Evolutionary conservation across 257 asterid species (phyloP).

Genomic region (Cordia subcordata): DNA sequence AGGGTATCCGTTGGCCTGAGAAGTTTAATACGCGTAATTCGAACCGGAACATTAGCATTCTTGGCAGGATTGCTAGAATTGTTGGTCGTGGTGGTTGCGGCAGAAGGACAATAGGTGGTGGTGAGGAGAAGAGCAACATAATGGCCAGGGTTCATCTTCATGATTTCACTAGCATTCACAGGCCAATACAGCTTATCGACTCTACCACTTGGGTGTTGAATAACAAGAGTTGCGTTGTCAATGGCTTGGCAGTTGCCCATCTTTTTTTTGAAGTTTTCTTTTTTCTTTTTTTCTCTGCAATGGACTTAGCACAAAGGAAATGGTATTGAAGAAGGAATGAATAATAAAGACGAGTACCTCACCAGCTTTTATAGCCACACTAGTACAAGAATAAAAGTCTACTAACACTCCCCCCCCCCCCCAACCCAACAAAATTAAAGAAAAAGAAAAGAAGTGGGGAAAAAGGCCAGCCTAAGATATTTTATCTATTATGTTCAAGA

Average conservation of each 20-base stretch:
- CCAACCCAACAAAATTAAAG: too few species aligned
- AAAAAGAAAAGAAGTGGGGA: too few species aligned
- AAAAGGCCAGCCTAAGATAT: too few species aligned
- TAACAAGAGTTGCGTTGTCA: constrained; percentile 58
- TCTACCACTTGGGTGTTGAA: constrained; percentile 79
- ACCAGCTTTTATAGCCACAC: constrained; percentile 10
- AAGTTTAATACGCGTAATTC: constrained; percentile 68
- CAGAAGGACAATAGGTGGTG: constrained; percentile 33
- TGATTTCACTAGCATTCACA: constrained; percentile 55
- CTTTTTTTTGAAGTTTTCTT: too few species aligned
- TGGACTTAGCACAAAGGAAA: background rate
- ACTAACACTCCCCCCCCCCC: too few species aligned
- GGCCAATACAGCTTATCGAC: constrained; percentile 55
- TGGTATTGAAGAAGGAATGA: constrained; percentile 4
- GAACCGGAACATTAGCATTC: constrained; percentile 31
- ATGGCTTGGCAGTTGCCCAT: constrained; percentile 98
- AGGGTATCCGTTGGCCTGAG: constrained; percentile 75
- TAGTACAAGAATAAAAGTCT: background rate
- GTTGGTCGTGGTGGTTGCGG: background rate
- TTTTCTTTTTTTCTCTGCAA: background rate
- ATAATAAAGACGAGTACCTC: background rate
- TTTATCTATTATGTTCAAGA: too few species aligned
- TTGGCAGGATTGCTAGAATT: background rate
- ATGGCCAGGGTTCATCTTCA: constrained; percentile 87
- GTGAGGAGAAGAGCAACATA: constrained; percentile 89